Percentiles rank a stretch among this genome's conserved stretches.
Conservation (phyloP, 106 monocot genomes). For the Phalaenopsis equestris region DNA sequence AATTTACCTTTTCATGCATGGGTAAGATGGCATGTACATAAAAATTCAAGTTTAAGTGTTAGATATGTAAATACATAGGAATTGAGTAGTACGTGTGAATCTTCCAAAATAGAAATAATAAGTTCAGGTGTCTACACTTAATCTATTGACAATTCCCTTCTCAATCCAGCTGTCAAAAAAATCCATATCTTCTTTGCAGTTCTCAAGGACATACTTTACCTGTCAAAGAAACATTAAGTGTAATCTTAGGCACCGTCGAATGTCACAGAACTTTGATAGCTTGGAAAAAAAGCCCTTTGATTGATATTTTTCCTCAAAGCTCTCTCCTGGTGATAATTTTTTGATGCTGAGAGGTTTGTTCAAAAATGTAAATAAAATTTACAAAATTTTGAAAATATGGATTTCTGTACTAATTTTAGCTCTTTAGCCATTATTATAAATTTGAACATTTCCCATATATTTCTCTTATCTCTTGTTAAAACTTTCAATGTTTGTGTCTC, state of each 20-base stretch:
- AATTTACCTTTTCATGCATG: no score
- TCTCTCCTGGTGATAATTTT: background rate
- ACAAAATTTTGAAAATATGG: background rate
- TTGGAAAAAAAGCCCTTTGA: background rate
- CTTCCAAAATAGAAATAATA: conserved; percentile 1
- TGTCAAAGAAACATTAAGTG: conserved; percentile 22
- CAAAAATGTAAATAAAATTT: background rate
- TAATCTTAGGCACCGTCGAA: background rate
- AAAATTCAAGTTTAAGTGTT: no score
- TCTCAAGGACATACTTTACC: conserved; percentile 88
- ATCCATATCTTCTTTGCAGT: conserved; percentile 98
- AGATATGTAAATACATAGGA: no score
- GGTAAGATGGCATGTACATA: no score
- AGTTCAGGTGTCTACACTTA: conserved; percentile 41
- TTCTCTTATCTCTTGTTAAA: background rate
- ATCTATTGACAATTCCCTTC: conserved; percentile 79
- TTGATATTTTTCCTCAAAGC: no score
- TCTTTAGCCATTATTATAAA: background rate
- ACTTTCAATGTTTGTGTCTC: background rate
- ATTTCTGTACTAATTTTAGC: background rate
- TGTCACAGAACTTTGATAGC: background rate
- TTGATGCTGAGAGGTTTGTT: background rate
- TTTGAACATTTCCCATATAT: background rate
- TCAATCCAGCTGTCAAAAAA: conserved; percentile 98
- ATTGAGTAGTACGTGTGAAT: no score